Base-by-base conservation (phyloP, 139 green algal species). In the Coelastrella sp. region DNA sequence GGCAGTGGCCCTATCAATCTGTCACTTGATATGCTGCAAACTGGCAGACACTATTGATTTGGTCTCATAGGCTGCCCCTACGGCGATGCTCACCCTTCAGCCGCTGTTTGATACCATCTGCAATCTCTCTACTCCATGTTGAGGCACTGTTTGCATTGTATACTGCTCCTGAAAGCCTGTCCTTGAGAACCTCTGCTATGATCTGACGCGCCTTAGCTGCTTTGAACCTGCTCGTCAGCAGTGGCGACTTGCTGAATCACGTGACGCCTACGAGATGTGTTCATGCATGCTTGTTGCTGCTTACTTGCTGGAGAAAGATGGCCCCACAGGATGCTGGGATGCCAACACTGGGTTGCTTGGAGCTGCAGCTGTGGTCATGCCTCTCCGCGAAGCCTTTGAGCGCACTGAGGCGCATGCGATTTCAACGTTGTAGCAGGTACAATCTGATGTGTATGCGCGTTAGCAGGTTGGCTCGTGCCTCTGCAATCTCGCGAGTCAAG, bases 81-180 rank as follows among this genome's bases (percentile, higher is more conserved):
- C 58, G 58, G 72, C 70, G 57, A 12, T 27, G n/a, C 74, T 6
- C 58, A 96, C 95, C 94, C 92, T 97, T 98, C 27, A 98, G 88
- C 79, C 94, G 95, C 35, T 91, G 78, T 91, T 98, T 98, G 57
- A 98, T 95, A 49, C 97, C 96, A 72, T 98, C 96, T 57, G 95
- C 94, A 70, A 98, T 97, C 73, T 98, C 96, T 35, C 94, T 82
- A 1, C 94, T 90, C 93, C 93, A 97, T 6, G 91, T 89, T 0
- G 94, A 96, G 0, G 94, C 96, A 76, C 96, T 97, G 90, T 98
- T 95, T 27, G 96, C 91, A 66, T 97, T 92, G 91, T 98, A 98
- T 56, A 76, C 78, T 59, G 91, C 85, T 1, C 95, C 94, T 25
- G 92, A 87, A 10, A 97, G 81, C 87, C 94, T 95, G 1, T 91